Percentiles rank a stretch among this genome's conserved stretches.
Conservation (phyloP, 2,329 filamentous ascomycete species). For the Colletotrichum plurivorum region DNA sequence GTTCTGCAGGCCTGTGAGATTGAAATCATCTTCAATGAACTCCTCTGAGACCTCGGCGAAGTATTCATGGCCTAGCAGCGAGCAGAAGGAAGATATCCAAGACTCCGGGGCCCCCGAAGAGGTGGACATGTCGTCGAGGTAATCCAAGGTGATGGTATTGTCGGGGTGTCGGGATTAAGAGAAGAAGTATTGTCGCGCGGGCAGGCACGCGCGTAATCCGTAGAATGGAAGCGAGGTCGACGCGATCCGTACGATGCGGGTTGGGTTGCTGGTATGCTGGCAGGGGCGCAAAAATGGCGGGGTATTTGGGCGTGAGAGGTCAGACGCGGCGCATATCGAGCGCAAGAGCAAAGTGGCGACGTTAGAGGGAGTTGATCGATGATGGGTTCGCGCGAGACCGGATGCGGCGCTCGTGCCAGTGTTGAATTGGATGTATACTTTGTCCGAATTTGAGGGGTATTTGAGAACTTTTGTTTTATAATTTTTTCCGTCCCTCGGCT, state of each 20-base stretch:
- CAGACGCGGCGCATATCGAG: constrained; percentile 36
- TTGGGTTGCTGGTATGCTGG: constrained; percentile 24
- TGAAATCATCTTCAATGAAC: constrained; percentile 99
- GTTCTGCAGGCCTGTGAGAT: constrained; percentile 92
- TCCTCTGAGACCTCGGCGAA: constrained; percentile 99
- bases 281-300: constrained; percentile 38
- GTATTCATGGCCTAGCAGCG: constrained; percentile 95
- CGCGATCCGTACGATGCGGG: constrained; percentile 7
- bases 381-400: constrained; percentile 14
- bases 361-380: constrained; percentile 5
- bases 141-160: constrained; percentile 43
- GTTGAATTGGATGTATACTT: constrained; percentile 13
- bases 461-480: too few species aligned
- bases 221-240: constrained; percentile 12
- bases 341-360: constrained; percentile 17
- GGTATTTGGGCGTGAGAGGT: constrained; percentile 35
- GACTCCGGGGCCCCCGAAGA: constrained; percentile 81
- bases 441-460: too few species aligned
- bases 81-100: constrained; percentile 98
- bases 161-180: constrained; percentile 34
- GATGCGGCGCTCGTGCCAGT: constrained; percentile 5
- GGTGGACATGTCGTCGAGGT: constrained; percentile 64
- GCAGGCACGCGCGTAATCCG: constrained; percentile 24
- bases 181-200: constrained; percentile 15
- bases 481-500: constrained; percentile 11